Evolutionary conservation across 2,329 filamentous ascomycete species (phyloP), one percentile per base, ranked within the genome.

Genomic region (Ceratocystiopsis brevicomis): DNA sequence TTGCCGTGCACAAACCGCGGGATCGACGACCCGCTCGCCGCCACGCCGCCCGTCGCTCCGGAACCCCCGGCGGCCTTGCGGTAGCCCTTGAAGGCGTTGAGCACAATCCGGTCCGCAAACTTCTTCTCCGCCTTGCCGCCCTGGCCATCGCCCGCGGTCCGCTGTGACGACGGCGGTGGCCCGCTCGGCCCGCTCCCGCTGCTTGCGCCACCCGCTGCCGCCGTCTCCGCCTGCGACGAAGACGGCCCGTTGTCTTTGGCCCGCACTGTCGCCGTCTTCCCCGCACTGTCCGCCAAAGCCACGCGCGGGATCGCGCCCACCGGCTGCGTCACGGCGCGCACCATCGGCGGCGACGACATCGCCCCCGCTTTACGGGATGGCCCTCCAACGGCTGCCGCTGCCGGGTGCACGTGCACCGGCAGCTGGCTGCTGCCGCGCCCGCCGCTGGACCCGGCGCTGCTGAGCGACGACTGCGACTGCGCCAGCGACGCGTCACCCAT

Each of bases 1-100:
- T 6, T 21, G 19, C 19, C 19, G 41, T 81, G 76, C 25, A 94
- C 75, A 21, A 90, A 90, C 32, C 90, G 76, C 25, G 87, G 87
- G 47, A 98, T 96, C 37, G 88, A 70, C 1, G 90, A 96, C n/a
- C 6, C 33, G 13, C 13, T 3, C 32, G 32, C 33, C 33, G 33
- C 12, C 12, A 13, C 33, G 12, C 15, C 33, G 33, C 11, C 33
- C 13, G 6, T 13, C 13, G 10, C 67, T 61, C 19, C 19, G 6
- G 19, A 21, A 9, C 25, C 3, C 64, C 65, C 1, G 19, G 19
- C 19, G 4, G 59, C 56, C 53, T 76, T 78, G 21, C 68, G 61
- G 45, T 66, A 60, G 17, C 59, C 60, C 54, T 86, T 88, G 45
- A 83, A 61, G 4, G 73, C 66, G 25, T 67, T 68, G 2, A 88